Base-by-base conservation (phyloP, 495 filamentous ascomycete species). In the Zalerion maritima region DNA sequence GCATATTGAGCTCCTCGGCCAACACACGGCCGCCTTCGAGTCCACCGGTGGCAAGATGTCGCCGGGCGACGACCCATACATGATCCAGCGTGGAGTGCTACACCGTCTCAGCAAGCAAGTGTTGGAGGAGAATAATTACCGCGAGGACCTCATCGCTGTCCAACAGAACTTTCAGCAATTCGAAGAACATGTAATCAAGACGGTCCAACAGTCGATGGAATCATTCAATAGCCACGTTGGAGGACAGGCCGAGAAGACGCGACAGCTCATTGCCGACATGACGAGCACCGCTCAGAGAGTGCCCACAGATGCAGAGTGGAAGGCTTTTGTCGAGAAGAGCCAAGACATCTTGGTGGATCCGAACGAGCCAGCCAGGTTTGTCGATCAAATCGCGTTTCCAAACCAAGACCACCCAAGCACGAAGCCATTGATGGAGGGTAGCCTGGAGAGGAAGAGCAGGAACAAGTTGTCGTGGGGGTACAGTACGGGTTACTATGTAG, bases 271-370 rank as follows among this genome's bases (percentile, higher is more conserved):
- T 49, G 64, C 62, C 35, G 82, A 94, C 46, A 86, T 94, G 50
- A 64, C 89, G 24, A 63, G 62, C 31, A 71, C 67, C n/a, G 63
- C 74, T 1, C 79, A 92, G 52, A 59, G 62, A n/a, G 71, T 96
- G 28, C 79, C 84, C 1, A 67, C 69, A n/a, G 79, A 93, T 40
- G 89, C 91, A 32, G 89, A 97, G 54, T 97, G 84, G 83, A 69
- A 78, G 28, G 73, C 73, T 36, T 97, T 97, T 55, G 43, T 74
- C 18, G 50, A 63, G 24, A 71, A 81, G 40, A 78, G 77, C 45
- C 62, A 58, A 34, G 53, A 70, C 36, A 52, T 71, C 11, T 74
- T 97, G n/a, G 75, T 93, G 49, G 69, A 94, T 52, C 79, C 85
- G 1, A 69, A 73, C 31, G 61, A 71, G 3, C 70, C 81, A 0